A percentile compares a stretch with the other conserved stretches of the same genome.
These are phyloP conservation scores for Cucumis cinereus DNA, from an alignment of 306 rosid genomes.

Conservation along the genomic window DNA sequence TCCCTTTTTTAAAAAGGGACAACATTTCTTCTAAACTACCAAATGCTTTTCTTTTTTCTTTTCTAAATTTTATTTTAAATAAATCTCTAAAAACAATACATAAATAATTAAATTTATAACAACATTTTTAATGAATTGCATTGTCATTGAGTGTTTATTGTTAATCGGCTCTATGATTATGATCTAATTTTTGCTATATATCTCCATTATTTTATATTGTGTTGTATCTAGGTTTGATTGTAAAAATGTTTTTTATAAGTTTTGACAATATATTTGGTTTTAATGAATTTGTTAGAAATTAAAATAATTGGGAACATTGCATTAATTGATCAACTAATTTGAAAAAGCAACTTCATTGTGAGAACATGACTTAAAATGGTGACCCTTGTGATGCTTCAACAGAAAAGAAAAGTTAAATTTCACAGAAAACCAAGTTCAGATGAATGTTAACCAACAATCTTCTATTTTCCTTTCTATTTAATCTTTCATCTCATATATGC, in stretches of 20 bases:
- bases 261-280: no score
- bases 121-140: no score
- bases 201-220: no score
- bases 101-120: no score
- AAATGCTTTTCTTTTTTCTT: background rate
- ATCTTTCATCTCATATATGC: background rate
- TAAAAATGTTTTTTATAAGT: no score
- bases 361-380: background rate
- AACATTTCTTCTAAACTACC: background rate
- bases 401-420: background rate
- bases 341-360: background rate
- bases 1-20: background rate
- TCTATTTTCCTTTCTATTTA: background rate
- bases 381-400: conserved; percentile 4
- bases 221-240: no score
- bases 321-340: conserved; percentile 6
- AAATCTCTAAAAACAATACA: no score
- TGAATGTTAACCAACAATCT: background rate
- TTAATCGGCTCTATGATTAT: no score
- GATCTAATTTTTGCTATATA: no score
- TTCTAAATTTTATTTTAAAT: no score
- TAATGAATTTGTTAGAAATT: no score
- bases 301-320: background rate
- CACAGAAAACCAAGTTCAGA: background rate
- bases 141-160: no score